Evolutionary conservation across 2,329 filamentous ascomycete species (phyloP), one percentile per base, ranked within the genome.

Genomic region (Knoxdaviesia capensis): DNA sequence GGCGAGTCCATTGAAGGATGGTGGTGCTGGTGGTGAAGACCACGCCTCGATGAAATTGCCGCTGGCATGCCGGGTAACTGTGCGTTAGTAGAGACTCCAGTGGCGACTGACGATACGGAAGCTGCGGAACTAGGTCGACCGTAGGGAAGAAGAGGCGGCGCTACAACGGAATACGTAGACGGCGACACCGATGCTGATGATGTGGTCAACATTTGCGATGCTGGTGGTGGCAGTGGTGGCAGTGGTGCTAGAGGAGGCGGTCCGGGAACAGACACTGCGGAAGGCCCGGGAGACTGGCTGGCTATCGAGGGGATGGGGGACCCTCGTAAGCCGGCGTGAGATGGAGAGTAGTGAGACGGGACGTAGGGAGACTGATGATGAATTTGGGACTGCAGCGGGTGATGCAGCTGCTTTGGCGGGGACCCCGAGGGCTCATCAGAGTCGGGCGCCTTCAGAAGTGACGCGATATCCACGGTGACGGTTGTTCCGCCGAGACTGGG

Each of bases 381-480:
- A 43, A 46, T 43, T 45, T 53, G 55, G 38, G 48, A 51, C 45
- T 10, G 43, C 38, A 31, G 50, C 44, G 43, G 53, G 50, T 32
- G 53, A 34, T 31, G 38, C 39, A 10, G 44, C 31, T 20, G 20
- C 20, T 20, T 20, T 40, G 59, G 53, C 48, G 59, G 59, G 53
- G 66, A 64, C 47, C 61, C 60, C 52, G 68, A 67, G 59, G 77
- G 77, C 70, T 81, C 77, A 71, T 76, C 65, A 62, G 79, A 77
- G 70, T 76, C 76, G 57, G 75, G 65, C 57, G 69, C 71, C 70
- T 87, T 83, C 62, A 94, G 73, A 51, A 94, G 74, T 51, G 80
- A 78, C 62, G 82, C 76, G 80, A 94, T 92, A 87, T 94, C 86
- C 86, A 94, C 79, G 73, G 69, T 87, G 75, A 67, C 74, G 71